phyloP scores from a whole-genome alignment of 202 grass and related monocot genomes.

The Musa balbisiana region DNA sequence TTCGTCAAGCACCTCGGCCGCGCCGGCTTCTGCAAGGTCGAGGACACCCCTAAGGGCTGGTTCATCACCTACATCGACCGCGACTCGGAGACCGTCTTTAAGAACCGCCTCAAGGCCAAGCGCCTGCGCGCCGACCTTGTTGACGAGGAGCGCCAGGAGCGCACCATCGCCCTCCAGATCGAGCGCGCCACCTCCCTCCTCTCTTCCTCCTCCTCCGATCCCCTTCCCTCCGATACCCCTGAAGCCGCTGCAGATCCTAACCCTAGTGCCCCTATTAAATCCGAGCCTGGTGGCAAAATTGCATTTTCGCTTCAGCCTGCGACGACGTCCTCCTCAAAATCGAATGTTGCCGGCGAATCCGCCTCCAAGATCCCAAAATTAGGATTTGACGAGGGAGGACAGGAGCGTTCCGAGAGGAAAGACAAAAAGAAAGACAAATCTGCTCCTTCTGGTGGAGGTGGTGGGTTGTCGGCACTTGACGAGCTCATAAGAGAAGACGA shows the following conservation, averaged over 20 bases:
- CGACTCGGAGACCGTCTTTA: conserved; percentile 64
- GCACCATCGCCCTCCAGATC: conserved; percentile 59
- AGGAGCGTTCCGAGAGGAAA: neutral
- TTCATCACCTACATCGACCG: conserved; percentile 84
- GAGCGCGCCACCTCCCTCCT: conserved; percentile 42
- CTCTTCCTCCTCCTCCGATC: neutral
- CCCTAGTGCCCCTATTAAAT: neutral
- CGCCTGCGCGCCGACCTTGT: conserved; percentile 53
- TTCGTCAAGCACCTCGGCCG: conserved; percentile 83
- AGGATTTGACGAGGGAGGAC: conserved; percentile 41
- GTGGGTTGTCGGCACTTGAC: conserved; percentile 52
- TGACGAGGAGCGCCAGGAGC: conserved; percentile 80
- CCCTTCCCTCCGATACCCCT: neutral
- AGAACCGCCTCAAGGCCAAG: conserved; percentile 74
- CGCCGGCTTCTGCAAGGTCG: conserved; percentile 65
- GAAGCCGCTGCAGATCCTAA: conserved; percentile 1
- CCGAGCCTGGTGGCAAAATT: conserved; percentile 40
- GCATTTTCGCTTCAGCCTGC: conserved; percentile 47
- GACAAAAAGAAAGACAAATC: conserved; percentile 34
- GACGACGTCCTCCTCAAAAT: conserved; percentile 15
- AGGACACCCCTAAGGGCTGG: conserved; percentile 86
- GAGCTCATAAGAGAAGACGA: conserved; percentile 91
- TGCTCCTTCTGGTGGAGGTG: conserved; percentile 15
- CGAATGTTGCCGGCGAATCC: conserved; percentile 35
- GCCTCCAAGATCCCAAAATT: conserved; percentile 37